Conservation (phyloP, 108 stramenopile genomes). For the Pseudonitzschia pungens region DNA sequence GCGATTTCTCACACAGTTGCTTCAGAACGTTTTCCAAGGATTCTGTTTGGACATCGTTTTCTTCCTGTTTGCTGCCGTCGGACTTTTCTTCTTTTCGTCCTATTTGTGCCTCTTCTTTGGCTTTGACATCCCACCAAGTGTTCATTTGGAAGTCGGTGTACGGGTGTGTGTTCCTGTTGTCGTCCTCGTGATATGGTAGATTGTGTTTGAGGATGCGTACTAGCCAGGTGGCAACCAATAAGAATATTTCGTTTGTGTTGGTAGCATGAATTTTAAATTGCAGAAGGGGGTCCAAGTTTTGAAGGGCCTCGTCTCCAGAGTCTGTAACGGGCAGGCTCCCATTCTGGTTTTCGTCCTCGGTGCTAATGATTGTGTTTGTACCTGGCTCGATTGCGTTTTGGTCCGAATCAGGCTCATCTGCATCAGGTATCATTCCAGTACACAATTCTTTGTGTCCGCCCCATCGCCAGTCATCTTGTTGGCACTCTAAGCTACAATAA, state of each 20-base stretch:
- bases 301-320: not conserved
- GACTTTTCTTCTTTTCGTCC: not conserved
- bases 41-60: constrained; percentile 15
- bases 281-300: constrained; percentile 47
- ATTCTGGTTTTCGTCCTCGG: not conserved
- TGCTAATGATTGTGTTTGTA: not conserved
- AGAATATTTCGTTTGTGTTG: constrained; percentile 62
- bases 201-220: constrained; percentile 28
- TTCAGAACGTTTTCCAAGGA: constrained; percentile 32
- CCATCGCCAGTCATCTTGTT: constrained; percentile 51
- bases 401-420: not conserved
- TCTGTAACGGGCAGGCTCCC: not conserved
- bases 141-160: constrained; percentile 55
- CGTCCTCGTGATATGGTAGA: constrained; percentile 32
- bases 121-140: constrained; percentile 65
- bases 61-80: not conserved
- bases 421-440: constrained; percentile 48
- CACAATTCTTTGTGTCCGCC: constrained; percentile 51
- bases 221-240: constrained; percentile 57
- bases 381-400: not conserved
- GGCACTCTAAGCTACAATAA: constrained; percentile 53
- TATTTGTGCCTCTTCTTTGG: constrained; percentile 11
- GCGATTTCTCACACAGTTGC: constrained; percentile 46
- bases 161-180: constrained; percentile 21
- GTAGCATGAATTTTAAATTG: constrained; percentile 54